Evolutionary conservation across 169 alveolate genomes (phyloP).

Genomic region (Eimeria nieschulzi): DNA sequence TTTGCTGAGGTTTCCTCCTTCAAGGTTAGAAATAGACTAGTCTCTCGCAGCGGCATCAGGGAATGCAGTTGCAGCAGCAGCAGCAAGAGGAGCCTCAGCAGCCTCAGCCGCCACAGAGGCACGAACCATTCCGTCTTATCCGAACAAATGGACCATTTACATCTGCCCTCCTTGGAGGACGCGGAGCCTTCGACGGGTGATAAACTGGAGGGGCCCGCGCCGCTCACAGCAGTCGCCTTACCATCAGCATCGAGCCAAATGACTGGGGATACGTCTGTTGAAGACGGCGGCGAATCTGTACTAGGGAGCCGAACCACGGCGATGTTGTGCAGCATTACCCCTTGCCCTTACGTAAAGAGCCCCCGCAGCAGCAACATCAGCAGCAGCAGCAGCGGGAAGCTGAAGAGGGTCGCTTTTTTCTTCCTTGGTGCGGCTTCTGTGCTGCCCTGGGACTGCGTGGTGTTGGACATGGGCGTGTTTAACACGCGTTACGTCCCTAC

Average conservation of each 20-base stretch:
- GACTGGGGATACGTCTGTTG: not conserved
- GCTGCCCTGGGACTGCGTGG: slow-evolving; percentile 65
- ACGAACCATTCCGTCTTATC: not conserved
- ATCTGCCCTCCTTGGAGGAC: not conserved
- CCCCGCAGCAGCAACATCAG: slow-evolving; percentile 4
- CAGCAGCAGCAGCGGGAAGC: slow-evolving; percentile 10
- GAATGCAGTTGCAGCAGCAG: not conserved
- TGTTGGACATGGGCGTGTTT: slow-evolving; percentile 48
- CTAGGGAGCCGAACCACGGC: not conserved
- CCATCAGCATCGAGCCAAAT: not conserved
- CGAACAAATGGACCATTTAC: not conserved
- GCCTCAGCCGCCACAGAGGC: not conserved
- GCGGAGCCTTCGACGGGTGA: not conserved
- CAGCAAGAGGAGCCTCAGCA: slow-evolving; percentile 5
- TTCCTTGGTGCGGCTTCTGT: slow-evolving; percentile 51
- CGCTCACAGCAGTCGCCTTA: not conserved
- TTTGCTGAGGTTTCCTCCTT: too few species aligned
- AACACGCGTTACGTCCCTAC: slow-evolving; percentile 59
- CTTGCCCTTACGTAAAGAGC: not conserved
- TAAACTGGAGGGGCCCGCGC: not conserved
- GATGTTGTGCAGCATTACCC: not conserved
- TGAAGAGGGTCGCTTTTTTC: slow-evolving; percentile 30
- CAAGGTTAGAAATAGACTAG: too few species aligned
- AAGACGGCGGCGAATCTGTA: not conserved
- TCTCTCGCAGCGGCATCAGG: not conserved